phyloP scores from a whole-genome alignment of 2,329 filamentous ascomycete genomes.

The Cercospora sp. region DNA sequence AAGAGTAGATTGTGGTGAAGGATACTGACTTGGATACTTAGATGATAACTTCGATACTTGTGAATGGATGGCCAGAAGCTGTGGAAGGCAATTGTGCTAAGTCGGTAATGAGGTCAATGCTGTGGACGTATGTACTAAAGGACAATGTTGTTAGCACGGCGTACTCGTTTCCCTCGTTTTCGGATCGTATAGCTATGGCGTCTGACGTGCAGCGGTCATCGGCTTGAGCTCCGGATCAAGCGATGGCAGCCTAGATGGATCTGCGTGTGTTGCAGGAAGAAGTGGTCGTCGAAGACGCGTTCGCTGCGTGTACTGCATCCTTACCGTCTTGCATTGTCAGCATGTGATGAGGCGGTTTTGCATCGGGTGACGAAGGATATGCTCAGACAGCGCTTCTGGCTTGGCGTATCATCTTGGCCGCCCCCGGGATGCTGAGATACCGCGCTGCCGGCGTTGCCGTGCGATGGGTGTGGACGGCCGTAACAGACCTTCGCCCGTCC shows the following conservation, averaged over 20 bases:
- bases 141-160: too few species aligned
- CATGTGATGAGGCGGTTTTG: not conserved
- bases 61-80: too few species aligned
- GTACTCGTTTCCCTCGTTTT: not conserved
- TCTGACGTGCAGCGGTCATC: not conserved
- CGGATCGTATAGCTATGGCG: not conserved
- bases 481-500: not conserved
- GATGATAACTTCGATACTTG: too few species aligned
- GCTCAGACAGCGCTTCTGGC: not conserved
- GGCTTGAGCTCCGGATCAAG: not conserved
- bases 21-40: too few species aligned
- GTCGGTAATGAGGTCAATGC: too few species aligned
- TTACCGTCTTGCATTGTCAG: not conserved
- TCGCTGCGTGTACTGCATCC: not conserved
- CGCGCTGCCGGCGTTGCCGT: not conserved
- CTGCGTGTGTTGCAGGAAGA: not conserved
- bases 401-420: not conserved
- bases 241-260: not conserved
- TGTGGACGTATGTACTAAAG: too few species aligned
- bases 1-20: not conserved
- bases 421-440: not conserved
- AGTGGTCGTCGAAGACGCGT: not conserved
- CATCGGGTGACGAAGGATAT: not conserved
- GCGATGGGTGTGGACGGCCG: not conserved
- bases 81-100: too few species aligned